Evolutionary conservation across 768 basidiomycete species (phyloP).

Genomic region (Hortiboletus campestris): DNA sequence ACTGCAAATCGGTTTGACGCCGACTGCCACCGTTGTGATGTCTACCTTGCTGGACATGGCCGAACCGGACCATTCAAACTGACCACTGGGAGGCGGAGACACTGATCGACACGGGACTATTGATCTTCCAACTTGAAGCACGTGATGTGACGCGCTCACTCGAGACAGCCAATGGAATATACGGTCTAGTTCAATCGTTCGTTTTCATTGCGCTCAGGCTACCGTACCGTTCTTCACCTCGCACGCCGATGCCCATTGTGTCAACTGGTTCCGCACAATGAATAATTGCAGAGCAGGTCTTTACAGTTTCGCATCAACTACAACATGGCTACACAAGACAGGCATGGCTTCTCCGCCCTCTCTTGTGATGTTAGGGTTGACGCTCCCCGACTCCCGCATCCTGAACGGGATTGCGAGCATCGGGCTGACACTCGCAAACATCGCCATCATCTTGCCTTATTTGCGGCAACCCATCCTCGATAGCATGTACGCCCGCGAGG

Average conservation of each 20-base stretch:
- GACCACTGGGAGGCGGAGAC: background rate
- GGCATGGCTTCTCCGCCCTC: slow-evolving; percentile 26
- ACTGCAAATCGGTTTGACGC: too few species aligned
- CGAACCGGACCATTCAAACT: background rate
- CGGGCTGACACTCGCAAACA: slow-evolving; percentile 25
- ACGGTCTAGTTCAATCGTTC: background rate
- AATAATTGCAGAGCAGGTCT: slow-evolving; percentile 27
- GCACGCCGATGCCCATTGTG: slow-evolving; percentile 4
- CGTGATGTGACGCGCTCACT: slow-evolving; percentile 20
- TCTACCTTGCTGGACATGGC: background rate
- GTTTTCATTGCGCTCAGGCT: background rate
- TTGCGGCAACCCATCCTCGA: slow-evolving; percentile 23
- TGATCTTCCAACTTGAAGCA: slow-evolving; percentile 22
- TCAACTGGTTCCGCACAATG: slow-evolving; percentile 13
- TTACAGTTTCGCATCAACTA: slow-evolving; percentile 23
- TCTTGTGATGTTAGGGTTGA: slow-evolving; percentile 23
- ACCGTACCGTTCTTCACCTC: background rate
- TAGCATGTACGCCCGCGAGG: slow-evolving; percentile 1
- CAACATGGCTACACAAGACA: slow-evolving; percentile 19
- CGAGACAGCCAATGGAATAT: slow-evolving; percentile 1
- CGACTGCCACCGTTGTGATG: background rate
- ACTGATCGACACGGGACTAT: background rate
- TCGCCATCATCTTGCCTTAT: slow-evolving; percentile 23
- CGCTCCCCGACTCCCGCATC: slow-evolving; percentile 29
- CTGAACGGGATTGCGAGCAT: slow-evolving; percentile 23